Evolutionary conservation across 768 basidiomycete genomes (phyloP).

Genomic region (Lyophyllum semitale): DNA sequence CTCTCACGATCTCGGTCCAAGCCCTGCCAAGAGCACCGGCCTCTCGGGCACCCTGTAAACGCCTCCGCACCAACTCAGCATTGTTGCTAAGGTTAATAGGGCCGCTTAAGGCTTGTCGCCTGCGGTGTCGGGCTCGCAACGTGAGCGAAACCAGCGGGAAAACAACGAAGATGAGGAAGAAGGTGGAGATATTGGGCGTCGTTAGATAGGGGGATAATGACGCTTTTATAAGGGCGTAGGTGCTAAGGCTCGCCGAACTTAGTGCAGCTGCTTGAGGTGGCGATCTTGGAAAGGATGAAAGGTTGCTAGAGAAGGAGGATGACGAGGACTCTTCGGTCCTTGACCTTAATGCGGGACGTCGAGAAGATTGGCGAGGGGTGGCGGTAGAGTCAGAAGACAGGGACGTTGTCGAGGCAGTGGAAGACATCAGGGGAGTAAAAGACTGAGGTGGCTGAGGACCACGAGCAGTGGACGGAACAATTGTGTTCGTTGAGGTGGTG

Average conservation of each 20-base stretch:
- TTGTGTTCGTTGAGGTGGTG: slow-evolving; percentile 72
- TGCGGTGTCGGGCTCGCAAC: slow-evolving; percentile 50
- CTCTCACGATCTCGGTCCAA: slow-evolving; percentile 54
- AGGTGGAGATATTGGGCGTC: slow-evolving; percentile 47
- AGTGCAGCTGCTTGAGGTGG: slow-evolving; percentile 18
- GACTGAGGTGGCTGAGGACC: slow-evolving; percentile 23
- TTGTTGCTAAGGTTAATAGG: slow-evolving; percentile 32
- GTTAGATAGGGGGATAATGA: slow-evolving; percentile 51
- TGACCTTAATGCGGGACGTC: slow-evolving; percentile 17
- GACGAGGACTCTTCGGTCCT: slow-evolving; percentile 24
- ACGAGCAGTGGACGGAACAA: slow-evolving; percentile 50
- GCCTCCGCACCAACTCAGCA: slow-evolving; percentile 59
- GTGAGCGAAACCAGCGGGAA: slow-evolving; percentile 49
- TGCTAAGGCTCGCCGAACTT: slow-evolving; percentile 26
- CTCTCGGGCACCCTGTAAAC: slow-evolving; percentile 46
- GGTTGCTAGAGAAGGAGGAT: slow-evolving; percentile 12
- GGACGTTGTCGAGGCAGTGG: slow-evolving; percentile 38
- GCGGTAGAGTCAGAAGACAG: slow-evolving; percentile 40
- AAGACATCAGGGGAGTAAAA: slow-evolving; percentile 25
- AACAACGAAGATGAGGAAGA: slow-evolving; percentile 48
- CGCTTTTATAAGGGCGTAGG: slow-evolving; percentile 48
- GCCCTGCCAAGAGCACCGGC: slow-evolving; percentile 37
- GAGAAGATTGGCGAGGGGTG: slow-evolving; percentile 26
- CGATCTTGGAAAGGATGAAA: slow-evolving; percentile 16
- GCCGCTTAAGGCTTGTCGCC: slow-evolving; percentile 28